Percentiles rank a stretch among this genome's conserved stretches.
Evolutionary conservation across 2,329 filamentous ascomycete species (phyloP).

Genomic region (Colletotrichum sp.): DNA sequence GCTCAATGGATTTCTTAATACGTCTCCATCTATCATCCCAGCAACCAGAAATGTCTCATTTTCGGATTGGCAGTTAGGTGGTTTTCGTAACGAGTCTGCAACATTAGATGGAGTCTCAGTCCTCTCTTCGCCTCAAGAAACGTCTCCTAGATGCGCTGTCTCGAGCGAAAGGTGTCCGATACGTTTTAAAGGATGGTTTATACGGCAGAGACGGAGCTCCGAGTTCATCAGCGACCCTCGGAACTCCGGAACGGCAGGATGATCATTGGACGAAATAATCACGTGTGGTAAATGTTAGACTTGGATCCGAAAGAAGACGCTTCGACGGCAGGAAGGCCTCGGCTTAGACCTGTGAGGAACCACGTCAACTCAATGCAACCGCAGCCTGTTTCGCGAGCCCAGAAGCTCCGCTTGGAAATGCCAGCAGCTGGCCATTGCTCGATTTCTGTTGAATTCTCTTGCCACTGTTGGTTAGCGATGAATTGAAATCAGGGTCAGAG

Average conservation of each 20-base stretch:
- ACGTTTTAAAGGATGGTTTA: not conserved
- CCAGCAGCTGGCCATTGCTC: not conserved
- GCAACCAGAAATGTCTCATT: not conserved
- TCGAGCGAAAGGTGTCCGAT: not conserved
- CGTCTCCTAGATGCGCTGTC: fast-evolving
- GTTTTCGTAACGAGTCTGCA: not conserved
- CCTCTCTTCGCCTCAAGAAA: not conserved
- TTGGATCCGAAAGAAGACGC: not conserved
- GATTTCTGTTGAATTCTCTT: not conserved
- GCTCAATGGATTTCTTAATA: fast-evolving
- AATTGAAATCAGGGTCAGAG: not conserved
- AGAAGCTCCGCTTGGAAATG: not conserved
- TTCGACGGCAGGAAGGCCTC: not conserved
- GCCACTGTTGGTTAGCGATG: not conserved
- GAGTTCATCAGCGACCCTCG: not conserved
- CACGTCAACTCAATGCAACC: not conserved
- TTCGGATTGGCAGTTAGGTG: not conserved
- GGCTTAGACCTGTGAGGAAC: not conserved
- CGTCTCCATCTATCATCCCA: not conserved
- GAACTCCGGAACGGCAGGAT: not conserved
- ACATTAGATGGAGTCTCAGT: not conserved
- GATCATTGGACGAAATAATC: not conserved
- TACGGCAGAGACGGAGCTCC: not conserved
- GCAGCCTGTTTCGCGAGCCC: not conserved
- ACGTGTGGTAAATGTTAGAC: not conserved